Conservation (phyloP, 345 rosid species). For the Odontarrhena argentea region DNA sequence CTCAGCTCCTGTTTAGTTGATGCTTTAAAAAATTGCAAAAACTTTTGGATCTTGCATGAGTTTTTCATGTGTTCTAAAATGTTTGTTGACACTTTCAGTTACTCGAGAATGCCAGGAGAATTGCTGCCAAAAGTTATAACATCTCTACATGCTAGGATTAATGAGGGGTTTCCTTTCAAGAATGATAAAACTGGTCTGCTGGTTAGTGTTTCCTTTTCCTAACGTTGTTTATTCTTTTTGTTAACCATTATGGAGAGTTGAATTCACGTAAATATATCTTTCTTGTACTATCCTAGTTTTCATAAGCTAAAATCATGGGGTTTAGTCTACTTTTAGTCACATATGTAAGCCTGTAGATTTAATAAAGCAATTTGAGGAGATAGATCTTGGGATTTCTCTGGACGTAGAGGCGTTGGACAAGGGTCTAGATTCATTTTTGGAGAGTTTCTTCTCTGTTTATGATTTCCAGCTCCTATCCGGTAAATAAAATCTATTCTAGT, state of each 20-base stretch:
- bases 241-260: conserved; percentile 9
- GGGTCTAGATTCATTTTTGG: conserved; percentile 16
- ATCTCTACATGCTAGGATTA: conserved; percentile 58
- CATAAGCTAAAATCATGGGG: conserved; percentile 21
- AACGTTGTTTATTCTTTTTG: conserved; percentile 10
- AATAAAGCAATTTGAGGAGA: conserved; percentile 18
- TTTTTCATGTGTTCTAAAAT: conserved; percentile 30
- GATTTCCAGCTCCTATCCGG: conserved; percentile 4
- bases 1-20: conserved; percentile 23
- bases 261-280: conserved; percentile 5
- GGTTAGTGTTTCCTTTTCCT: conserved; percentile 54
- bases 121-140: conserved; percentile 67
- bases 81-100: conserved; percentile 52
- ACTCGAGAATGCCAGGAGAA: conserved; percentile 84
- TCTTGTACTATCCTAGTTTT: conserved; percentile 24
- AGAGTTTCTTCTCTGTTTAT: conserved; percentile 24
- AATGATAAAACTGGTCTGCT: conserved; percentile 72
- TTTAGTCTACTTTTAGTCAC: conserved; percentile 14
- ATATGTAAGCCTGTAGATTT: conserved; percentile 1
- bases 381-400: conserved; percentile 9
- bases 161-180: conserved; percentile 61
- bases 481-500: conserved; percentile 1
- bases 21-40: conserved; percentile 3
- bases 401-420: conserved; percentile 4
- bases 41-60: conserved; percentile 29